Evolutionary conservation across 305 asterid genomes (phyloP).

Genomic region (Solanum aculeatissimum): DNA sequence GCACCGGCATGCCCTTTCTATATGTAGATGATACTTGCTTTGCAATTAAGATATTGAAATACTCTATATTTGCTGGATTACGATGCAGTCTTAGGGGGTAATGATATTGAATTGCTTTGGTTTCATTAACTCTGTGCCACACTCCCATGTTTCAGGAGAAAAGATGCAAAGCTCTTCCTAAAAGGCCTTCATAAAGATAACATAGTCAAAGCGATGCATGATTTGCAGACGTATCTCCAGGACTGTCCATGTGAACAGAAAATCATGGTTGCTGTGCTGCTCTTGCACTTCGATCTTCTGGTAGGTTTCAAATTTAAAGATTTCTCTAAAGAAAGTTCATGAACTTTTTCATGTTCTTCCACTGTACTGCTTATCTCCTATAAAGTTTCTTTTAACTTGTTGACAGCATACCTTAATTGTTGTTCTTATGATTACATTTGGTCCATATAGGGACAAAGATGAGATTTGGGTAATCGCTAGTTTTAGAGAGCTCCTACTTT

Average conservation of each 20-base stretch:
- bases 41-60: neutral
- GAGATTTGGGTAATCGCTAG: neutral
- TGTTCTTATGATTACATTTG: neutral
- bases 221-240: conserved; percentile 37
- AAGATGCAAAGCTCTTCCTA: conserved; percentile 27
- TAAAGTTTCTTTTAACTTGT: neutral
- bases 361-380: neutral
- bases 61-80: neutral
- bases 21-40: neutral
- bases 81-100: neutral
- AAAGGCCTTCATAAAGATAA: conserved; percentile 39
- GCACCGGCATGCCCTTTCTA: neutral
- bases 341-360: neutral
- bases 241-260: conserved; percentile 37
- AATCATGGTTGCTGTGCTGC: conserved; percentile 42
- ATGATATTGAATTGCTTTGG: neutral
- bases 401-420: neutral
- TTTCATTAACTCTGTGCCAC: neutral
- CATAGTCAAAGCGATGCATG: conserved; percentile 26
- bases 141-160: conserved; percentile 42
- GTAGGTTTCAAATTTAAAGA: conserved; percentile 17
- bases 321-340: neutral
- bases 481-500: neutral
- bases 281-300: conserved; percentile 65
- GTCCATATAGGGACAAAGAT: neutral